phyloP scores from a whole-genome alignment of 2,329 filamentous ascomycete species.

The Pseudogymnoascus sp. region DNA sequence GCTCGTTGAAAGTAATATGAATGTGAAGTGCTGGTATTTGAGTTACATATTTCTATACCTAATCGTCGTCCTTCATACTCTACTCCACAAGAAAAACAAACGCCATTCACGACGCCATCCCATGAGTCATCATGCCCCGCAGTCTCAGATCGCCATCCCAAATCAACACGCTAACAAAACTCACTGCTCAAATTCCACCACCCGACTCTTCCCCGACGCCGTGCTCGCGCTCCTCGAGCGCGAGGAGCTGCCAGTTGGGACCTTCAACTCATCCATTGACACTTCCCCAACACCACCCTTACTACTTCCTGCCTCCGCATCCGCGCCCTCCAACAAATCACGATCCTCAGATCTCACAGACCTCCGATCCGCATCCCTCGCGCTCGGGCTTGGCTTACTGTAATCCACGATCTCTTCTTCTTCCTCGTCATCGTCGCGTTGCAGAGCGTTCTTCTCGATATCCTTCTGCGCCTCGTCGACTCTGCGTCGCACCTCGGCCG shows the following conservation, averaged over 20 bases:
- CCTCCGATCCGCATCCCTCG: slow-evolving; percentile 51
- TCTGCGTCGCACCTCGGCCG: slow-evolving; percentile 78
- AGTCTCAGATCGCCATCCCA: slow-evolving; percentile 2
- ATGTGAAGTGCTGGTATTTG: background rate
- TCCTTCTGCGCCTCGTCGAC: slow-evolving; percentile 96
- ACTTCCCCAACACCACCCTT: slow-evolving; percentile 22
- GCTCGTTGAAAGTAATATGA: background rate
- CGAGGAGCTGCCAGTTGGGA: slow-evolving; percentile 24
- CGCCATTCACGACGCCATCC: background rate
- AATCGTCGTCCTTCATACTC: background rate
- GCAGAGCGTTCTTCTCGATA: slow-evolving; percentile 72
- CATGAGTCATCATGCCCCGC: background rate
- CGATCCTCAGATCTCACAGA: slow-evolving; percentile 59
- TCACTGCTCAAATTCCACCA: slow-evolving; percentile 38
- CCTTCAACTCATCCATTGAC: slow-evolving; percentile 14
- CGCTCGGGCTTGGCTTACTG: slow-evolving; percentile 33
- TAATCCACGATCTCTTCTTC: slow-evolving; percentile 63
- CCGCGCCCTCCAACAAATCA: slow-evolving; percentile 65
- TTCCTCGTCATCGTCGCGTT: slow-evolving; percentile 58
- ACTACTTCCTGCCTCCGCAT: slow-evolving; percentile 53
- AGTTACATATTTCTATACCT: slow-evolving; percentile 7
- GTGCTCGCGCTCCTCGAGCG: slow-evolving; percentile 23
- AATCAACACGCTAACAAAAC: background rate
- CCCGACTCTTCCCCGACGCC: slow-evolving; percentile 28
- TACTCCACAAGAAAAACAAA: background rate